Evolutionary conservation across 2,329 filamentous ascomycete species (phyloP), one percentile per base, ranked within the genome.

Genomic region (Ceratocystis diversiconidia): DNA sequence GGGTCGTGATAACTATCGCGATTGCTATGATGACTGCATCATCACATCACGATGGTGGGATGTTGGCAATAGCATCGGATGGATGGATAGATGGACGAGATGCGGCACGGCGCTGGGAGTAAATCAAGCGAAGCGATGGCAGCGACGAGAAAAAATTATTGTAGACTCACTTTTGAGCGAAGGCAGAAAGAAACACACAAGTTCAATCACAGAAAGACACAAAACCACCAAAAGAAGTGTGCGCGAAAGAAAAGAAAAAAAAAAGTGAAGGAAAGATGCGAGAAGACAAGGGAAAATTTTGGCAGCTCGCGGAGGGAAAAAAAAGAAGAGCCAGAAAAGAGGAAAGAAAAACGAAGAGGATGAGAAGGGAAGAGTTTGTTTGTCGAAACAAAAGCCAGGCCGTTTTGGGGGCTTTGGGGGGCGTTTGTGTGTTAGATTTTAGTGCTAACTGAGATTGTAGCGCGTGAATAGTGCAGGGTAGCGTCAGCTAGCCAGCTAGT

Each of bases 91-190:
- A 52, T 52, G 48, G 19, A 52, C 22, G 48, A 57, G 66, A 64
- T 46, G 65, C 59, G 50, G 57, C 61, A 63, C 59, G 28, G n/a
- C 19, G 25, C 3, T 46, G 64, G 1, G 28, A 48, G 19, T 28
- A 17, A 36, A 28, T 25, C 36, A 61, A 59, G 64, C 61, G 65
- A 59, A 52, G 59, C 60, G 66, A 65, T 30, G 43, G 30, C 36
- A 28, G 57, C 36, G 28, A 12, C n/a, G 19, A 67, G 19, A 32
- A 62, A 61, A 70, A 57, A 68, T 55, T 25, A 36, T n/a, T 15
- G 30, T 30, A 59, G 69, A 80, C 79, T 80, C 74, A 80, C 79
- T 80, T 80, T 80, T 80, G 75, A 74, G 78, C 77, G 66, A 68
- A 69, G 71, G 69, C 69, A 71, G 70, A 68, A 71, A 71, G 70